Percentiles rank a stretch among this genome's conserved stretches.
Conservation (phyloP, 2,329 filamentous ascomycete genomes). For the Myriosclerotinia duriaeana region DNA sequence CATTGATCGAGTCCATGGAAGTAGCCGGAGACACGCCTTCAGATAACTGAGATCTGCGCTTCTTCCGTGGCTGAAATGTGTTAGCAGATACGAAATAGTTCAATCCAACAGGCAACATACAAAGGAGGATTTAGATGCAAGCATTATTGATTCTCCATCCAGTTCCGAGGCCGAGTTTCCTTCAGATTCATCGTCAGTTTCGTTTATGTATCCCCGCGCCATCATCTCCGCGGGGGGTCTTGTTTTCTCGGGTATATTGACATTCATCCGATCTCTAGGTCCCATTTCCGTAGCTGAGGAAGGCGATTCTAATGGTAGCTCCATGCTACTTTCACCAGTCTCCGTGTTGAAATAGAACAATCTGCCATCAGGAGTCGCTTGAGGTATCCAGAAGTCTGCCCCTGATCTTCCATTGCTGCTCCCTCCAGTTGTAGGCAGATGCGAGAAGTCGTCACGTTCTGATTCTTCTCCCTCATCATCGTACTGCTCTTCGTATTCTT, state of each 20-base stretch:
- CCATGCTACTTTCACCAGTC: constrained; percentile 92
- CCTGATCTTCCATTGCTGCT: constrained; percentile 70
- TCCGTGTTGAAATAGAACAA: constrained; percentile 98
- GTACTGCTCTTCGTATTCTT: constrained; percentile 60
- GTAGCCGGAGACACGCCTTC: constrained; percentile 80
- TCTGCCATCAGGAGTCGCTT: constrained; percentile 88
- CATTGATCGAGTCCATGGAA: constrained; percentile 88
- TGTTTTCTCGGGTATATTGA: constrained; percentile 84
- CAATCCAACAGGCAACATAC: constrained; percentile 49
- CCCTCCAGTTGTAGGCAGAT: constrained; percentile 67
- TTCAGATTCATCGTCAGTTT: constrained; percentile 89
- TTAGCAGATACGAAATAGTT: constrained; percentile 33
- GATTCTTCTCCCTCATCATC: constrained; percentile 66
- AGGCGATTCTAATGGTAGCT: constrained; percentile 89
- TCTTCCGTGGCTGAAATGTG: constrained; percentile 53
- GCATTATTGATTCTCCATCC: constrained; percentile 73
- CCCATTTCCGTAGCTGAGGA: constrained; percentile 77
- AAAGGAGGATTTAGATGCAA: constrained; percentile 66
- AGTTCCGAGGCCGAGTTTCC: constrained; percentile 79
- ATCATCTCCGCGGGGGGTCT: constrained; percentile 88
- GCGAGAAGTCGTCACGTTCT: constrained; percentile 56
- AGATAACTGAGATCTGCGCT: constrained; percentile 57
- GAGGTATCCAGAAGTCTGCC: constrained; percentile 97
- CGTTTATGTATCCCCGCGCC: constrained; percentile 75
- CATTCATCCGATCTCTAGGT: constrained; percentile 83